Evolutionary conservation across 2,329 filamentous ascomycete species (phyloP).

Genomic region (Fusarium brevicatenulatum): DNA sequence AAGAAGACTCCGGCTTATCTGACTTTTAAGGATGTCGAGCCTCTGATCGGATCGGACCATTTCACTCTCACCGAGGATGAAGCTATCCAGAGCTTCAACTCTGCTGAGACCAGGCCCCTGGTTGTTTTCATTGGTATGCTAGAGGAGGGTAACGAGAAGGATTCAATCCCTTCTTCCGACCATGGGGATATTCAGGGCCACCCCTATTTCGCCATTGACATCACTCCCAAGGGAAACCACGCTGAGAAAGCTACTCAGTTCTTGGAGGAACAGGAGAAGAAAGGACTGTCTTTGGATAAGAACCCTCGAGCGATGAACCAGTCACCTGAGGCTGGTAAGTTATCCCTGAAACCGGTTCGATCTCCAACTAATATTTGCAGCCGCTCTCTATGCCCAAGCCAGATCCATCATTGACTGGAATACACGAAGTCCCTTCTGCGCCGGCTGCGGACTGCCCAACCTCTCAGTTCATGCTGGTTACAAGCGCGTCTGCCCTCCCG

Average conservation of each 20-base stretch:
- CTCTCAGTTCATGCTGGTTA: conserved; percentile 82
- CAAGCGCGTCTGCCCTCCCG: conserved; percentile 81
- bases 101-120: conserved; percentile 71
- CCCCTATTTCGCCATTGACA: conserved; percentile 90
- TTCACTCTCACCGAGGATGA: conserved; percentile 80
- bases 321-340: conserved; percentile 68
- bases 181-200: conserved; percentile 79
- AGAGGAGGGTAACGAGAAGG: conserved; percentile 65
- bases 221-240: conserved; percentile 76
- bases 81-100: conserved; percentile 78
- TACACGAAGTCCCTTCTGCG: conserved; percentile 89
- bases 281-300: conserved; percentile 72
- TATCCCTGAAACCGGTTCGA: not conserved
- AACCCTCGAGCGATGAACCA: conserved; percentile 72
- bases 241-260: conserved; percentile 69
- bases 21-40: conserved; percentile 72
- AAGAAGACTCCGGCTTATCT: conserved; percentile 73
- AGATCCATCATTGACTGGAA: conserved; percentile 96
- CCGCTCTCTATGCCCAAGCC: conserved; percentile 90
- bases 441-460: conserved; percentile 84
- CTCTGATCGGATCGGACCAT: conserved; percentile 76
- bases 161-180: conserved; percentile 41
- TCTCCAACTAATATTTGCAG: conserved; percentile 56
- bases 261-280: conserved; percentile 55
- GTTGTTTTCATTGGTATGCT: conserved; percentile 88